Evolutionary conservation across 2,329 filamentous ascomycete genomes (phyloP).

Genomic region (Aotearoamyces nothofagi): DNA sequence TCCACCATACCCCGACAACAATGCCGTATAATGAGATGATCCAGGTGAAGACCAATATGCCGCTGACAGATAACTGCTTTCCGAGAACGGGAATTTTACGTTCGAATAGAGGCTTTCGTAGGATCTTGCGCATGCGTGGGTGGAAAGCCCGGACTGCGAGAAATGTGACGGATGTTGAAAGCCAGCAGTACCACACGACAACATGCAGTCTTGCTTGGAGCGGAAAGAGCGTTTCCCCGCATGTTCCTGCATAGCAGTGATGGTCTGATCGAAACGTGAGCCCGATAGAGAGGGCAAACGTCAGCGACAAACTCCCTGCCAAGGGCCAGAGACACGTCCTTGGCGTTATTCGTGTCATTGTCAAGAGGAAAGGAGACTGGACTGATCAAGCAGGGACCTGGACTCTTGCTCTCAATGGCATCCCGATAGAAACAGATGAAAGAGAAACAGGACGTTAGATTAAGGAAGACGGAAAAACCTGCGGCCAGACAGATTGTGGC

Average conservation of each 20-base stretch:
- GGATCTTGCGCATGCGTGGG: too few species aligned
- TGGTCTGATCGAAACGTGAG: conserved; percentile 15
- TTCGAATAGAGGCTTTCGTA: conserved; percentile 7
- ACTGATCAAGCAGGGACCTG: too few species aligned
- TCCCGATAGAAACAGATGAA: too few species aligned
- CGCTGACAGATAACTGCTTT: conserved; percentile 9
- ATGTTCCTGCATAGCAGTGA: conserved; percentile 15
- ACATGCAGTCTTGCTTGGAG: conserved; percentile 16
- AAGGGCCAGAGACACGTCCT: conserved; percentile 15
- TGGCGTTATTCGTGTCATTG: conserved; percentile 15
- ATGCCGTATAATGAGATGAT: conserved; percentile 13
- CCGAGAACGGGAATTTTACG: conserved; percentile 10
- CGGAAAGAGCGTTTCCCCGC: conserved; percentile 15
- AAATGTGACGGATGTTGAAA: too few species aligned
- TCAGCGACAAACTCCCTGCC: conserved; percentile 10
- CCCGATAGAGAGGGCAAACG: conserved; percentile 14
- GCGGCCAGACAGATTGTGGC: too few species aligned
- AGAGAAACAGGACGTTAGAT: too few species aligned
- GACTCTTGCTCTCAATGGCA: too few species aligned
- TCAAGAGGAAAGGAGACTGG: too few species aligned
- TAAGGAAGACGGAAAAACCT: too few species aligned
- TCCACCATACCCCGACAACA: conserved; percentile 14
- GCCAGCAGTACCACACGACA: conserved; percentile 15
- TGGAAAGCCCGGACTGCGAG: too few species aligned
- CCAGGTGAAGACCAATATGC: conserved; percentile 9